Evolutionary conservation across 1,284 basidiomycete species (phyloP), one percentile per base, ranked within the genome.

Genomic region (Tremellales sp.): DNA sequence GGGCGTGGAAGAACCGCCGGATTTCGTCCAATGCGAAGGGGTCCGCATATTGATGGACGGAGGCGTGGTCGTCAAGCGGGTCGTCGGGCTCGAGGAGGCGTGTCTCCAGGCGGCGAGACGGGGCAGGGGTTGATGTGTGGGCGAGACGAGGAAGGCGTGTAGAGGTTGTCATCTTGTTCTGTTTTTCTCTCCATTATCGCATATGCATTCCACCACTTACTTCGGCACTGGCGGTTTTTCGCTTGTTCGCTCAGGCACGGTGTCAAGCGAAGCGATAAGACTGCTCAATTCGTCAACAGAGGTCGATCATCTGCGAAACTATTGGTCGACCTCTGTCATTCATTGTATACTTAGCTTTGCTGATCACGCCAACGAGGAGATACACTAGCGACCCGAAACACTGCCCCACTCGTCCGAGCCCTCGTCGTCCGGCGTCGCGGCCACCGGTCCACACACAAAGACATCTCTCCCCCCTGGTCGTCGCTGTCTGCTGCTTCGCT

Each of bases 1-100:
- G 68, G 95, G 94, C 7, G 91, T 88, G 3, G 79, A 83, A 45
- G 95, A 99, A 71, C 95, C 95, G 5, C 82, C 83, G 45, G 95
- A 98, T 72, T 99, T 97, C 70, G 94, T 98, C 7, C 77, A 83
- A 18, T 97, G 94, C 65, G 85, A 94, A 66, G 93, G 94, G 3
- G 85, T 87, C 13, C 77, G 77, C 54, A 83, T 83, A 57, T 70
- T 99, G 53, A 78, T 77, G 59, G 78, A 85, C 29, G 84, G 82
- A 4, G 87, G 87, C 1, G 79, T 94, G 3, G 76, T 86, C 36
- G 84, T 98, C 0, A 62, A 83, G 24, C 86, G 87, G 76, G 66
- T 94, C 10, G 76, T 77, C 21, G 84, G 81, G 1, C 69, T 93
- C 18, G 73, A 73, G 35, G 68, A 75, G 42, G 80, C 86, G 60